Evolutionary conservation across 2,329 filamentous ascomycete species (phyloP).

Genomic region (Orbilia quercus): DNA sequence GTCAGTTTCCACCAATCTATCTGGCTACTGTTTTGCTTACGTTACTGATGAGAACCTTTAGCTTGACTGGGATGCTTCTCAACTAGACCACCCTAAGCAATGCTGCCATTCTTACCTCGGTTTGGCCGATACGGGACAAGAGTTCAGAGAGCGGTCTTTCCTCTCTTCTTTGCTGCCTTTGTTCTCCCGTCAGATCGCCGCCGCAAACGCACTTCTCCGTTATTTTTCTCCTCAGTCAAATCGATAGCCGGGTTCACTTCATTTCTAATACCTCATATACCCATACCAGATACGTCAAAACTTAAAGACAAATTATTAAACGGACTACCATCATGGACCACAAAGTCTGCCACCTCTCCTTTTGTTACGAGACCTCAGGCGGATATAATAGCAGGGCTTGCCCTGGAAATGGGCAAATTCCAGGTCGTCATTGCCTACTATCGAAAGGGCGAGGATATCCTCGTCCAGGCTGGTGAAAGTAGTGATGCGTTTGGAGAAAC

Average conservation of each 20-base stretch:
- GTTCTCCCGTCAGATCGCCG: slow-evolving; percentile 46
- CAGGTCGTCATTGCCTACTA: slow-evolving; percentile 35
- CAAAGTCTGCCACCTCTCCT: slow-evolving; percentile 36
- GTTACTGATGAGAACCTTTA: not conserved
- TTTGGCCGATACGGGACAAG: slow-evolving; percentile 4
- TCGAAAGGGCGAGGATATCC: slow-evolving; percentile 32
- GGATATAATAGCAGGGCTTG: slow-evolving; percentile 39
- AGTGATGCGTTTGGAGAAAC: slow-evolving; percentile 8
- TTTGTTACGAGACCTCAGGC: slow-evolving; percentile 46
- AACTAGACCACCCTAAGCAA: no score
- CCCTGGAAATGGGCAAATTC: slow-evolving; percentile 15
- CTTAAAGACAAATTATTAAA: slow-evolving; percentile 33
- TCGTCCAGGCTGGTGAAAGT: not conserved
- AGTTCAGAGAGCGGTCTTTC: slow-evolving; percentile 21
- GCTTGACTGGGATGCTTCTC: not conserved
- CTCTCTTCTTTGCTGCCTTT: slow-evolving; percentile 33
- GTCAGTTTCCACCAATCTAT: not conserved
- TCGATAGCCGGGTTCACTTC: slow-evolving; percentile 31
- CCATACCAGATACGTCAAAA: slow-evolving; percentile 51
- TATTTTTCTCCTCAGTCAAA: slow-evolving; percentile 41
- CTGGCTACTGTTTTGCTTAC: not conserved
- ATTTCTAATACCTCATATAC: slow-evolving; percentile 32
- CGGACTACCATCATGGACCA: slow-evolving; percentile 48
- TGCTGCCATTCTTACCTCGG: slow-evolving; percentile 31
- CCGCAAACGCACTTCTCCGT: slow-evolving; percentile 28